Evolutionary conservation across 495 filamentous ascomycete species (phyloP), one percentile per base, ranked within the genome.

Genomic region (Hypoxylon cercidicola): DNA sequence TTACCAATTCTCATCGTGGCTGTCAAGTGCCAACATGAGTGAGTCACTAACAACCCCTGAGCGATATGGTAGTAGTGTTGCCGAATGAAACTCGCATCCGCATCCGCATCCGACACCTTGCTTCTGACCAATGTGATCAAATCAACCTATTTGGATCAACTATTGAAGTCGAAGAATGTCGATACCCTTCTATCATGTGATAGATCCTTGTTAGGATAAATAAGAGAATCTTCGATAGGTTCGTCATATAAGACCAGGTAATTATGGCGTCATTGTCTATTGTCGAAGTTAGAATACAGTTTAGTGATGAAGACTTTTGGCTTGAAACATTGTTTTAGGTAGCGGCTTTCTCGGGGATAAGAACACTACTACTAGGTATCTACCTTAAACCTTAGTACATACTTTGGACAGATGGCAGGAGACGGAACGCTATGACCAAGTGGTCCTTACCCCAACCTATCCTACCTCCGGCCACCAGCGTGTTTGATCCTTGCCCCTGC

Each of bases 401-500:
- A 32, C 10, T 32, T 41, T 13, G 6, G 21, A 6, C 21, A 25
- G 44, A 19, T 47, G 21, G 44, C 11, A 30, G 21, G 4, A 13
- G 25, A 30, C 2, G 59, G 51, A 51, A 56, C 60, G 60, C 52
- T 63, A 51, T 57, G 60, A 57, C 60, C 52, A 56, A n/a, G 19
- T 6, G 8, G 12, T 37, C 56, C n/a, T 30, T 21, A 15, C 18
- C 53, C 55, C 32, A 15, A 41, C 43, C 35, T 20, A 44, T 37
- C 56, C 59, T 50, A 55, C 43, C 54, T 53, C 55, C 43, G 55
- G 30, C 49, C 43, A 64, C 61, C 50, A 47, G 44, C 50, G 46
- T 59, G 55, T 60, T 60, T 60, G 46, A 61, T 57, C 60, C 55
- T 57, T 55, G 46, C 66, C 55, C 60, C 60, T 61, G 49, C 46